Conservation (phyloP, 2,329 filamentous ascomycete genomes). For the Ambrosiella cleistominuta region DNA sequence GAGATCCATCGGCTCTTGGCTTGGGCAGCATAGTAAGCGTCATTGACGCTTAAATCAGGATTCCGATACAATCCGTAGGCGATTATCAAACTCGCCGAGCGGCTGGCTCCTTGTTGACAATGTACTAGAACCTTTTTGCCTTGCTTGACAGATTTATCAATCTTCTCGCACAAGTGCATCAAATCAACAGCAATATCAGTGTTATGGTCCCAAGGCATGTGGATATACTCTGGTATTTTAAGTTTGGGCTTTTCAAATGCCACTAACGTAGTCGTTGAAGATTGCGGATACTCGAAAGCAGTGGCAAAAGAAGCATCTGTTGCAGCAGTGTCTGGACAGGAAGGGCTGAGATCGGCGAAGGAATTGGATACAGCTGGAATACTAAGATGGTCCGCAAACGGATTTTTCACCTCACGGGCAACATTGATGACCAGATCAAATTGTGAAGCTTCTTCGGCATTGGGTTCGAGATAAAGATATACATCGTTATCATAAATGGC, state of each 20-base stretch:
- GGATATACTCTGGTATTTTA: conserved; percentile 55
- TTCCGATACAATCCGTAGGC: conserved; percentile 71
- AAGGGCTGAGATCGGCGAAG: conserved; percentile 21
- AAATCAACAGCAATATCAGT: conserved; percentile 68
- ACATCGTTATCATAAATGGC: conserved; percentile 66
- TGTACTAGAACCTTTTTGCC: conserved; percentile 69
- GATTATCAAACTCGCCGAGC: conserved; percentile 72
- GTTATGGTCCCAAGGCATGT: conserved; percentile 78
- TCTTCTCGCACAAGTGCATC: conserved; percentile 55
- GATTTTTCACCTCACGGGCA: conserved; percentile 64
- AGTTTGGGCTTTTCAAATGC: conserved; percentile 38
- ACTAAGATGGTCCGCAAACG: conserved; percentile 30
- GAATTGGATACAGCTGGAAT: background rate
- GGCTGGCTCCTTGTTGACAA: conserved; percentile 72
- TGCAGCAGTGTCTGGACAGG: conserved; percentile 33
- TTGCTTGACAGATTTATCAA: conserved; percentile 52
- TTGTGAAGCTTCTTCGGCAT: conserved; percentile 53
- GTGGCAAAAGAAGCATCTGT: conserved; percentile 31
- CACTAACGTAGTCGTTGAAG: conserved; percentile 27
- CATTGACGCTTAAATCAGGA: conserved; percentile 59
- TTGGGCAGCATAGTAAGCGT: conserved; percentile 68
- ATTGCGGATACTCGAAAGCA: conserved; percentile 17
- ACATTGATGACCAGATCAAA: conserved; percentile 80
- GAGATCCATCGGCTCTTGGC: conserved; percentile 74
- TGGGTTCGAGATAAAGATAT: conserved; percentile 65